Conservation (phyloP, 495 filamentous ascomycete species). For the Friedmanniomyces endolithicus region DNA sequence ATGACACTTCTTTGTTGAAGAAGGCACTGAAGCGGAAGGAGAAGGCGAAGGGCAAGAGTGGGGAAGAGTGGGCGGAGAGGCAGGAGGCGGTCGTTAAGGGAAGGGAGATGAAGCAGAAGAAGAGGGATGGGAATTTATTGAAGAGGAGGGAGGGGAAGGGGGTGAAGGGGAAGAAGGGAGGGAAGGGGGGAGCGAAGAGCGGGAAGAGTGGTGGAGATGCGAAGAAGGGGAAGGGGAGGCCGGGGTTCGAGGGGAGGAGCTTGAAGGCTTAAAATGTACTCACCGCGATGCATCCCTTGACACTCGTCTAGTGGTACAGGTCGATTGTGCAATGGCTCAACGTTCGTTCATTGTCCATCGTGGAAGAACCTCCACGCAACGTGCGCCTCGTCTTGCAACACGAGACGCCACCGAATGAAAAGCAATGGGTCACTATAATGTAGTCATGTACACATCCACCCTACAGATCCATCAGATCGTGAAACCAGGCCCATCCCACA, state of each 20-base stretch:
- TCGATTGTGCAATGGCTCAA: background rate
- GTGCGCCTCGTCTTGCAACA: too few relatives aligned
- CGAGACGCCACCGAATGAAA: too few relatives aligned
- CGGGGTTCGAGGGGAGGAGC: constrained; percentile 91
- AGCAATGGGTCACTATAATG: too few relatives aligned
- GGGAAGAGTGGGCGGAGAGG: constrained; percentile 78
- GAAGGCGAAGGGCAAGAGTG: constrained; percentile 75
- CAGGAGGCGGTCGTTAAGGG: constrained; percentile 60
- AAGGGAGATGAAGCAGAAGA: constrained; percentile 69
- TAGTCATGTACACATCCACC: too few relatives aligned
- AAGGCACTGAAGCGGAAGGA: constrained; percentile 92
- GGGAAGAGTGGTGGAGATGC: constrained; percentile 34
- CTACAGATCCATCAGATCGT: too few relatives aligned
- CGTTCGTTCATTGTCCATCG: too few relatives aligned
- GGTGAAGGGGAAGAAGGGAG: constrained; percentile 42
- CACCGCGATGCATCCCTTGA: too few relatives aligned
- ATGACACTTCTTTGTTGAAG: constrained; percentile 79
- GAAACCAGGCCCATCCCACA: background rate
- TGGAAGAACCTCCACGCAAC: too few relatives aligned
- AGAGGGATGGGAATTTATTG: constrained; percentile 74
- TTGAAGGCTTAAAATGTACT: constrained; percentile 54
- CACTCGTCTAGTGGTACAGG: background rate
- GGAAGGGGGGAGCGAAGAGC: constrained; percentile 49
- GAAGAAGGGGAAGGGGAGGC: constrained; percentile 51
- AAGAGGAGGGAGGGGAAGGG: constrained; percentile 64